A percentile compares a stretch with the other conserved stretches of the same genome.
These are phyloP conservation scores for Paraphaeosphaeria minitans DNA, from an alignment of 2,329 filamentous ascomycete genomes.

Conservation along the genomic window DNA sequence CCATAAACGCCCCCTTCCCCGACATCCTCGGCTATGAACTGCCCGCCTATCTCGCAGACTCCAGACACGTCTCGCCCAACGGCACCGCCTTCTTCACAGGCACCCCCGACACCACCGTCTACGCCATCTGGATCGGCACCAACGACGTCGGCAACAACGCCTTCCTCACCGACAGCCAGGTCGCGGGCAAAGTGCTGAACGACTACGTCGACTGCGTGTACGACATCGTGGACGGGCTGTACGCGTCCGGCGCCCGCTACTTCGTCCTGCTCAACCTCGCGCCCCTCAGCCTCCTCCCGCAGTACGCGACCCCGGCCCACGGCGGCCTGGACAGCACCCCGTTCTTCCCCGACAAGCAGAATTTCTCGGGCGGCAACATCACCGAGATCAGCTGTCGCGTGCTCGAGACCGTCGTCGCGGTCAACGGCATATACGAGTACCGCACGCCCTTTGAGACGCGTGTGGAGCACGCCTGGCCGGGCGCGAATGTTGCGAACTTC, in stretches of 20 bases:
- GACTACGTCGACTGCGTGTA: constrained; percentile 74
- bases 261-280: constrained; percentile 75
- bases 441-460: constrained; percentile 55
- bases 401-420: constrained; percentile 55
- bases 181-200: constrained; percentile 62
- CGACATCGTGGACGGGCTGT: constrained; percentile 65
- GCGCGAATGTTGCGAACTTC: constrained; percentile 67
- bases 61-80: constrained; percentile 36
- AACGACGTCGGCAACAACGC: constrained; percentile 73
- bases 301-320: constrained; percentile 62
- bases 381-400: constrained; percentile 59
- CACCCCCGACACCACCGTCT: constrained; percentile 67
- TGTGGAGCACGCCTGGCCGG: constrained; percentile 53
- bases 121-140: constrained; percentile 79
- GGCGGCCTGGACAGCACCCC: constrained; percentile 51
- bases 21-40: constrained; percentile 56
- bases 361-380: constrained; percentile 47
- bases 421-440: constrained; percentile 60
- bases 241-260: constrained; percentile 68
- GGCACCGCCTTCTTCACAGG: constrained; percentile 52
- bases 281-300: constrained; percentile 69
- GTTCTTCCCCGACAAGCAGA: constrained; percentile 54
- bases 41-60: constrained; percentile 55
- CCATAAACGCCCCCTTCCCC: constrained; percentile 63
- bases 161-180: constrained; percentile 69